phyloP scores from a whole-genome alignment of 73 alveolate genomes.

The Paramecium caudatum region DNA sequence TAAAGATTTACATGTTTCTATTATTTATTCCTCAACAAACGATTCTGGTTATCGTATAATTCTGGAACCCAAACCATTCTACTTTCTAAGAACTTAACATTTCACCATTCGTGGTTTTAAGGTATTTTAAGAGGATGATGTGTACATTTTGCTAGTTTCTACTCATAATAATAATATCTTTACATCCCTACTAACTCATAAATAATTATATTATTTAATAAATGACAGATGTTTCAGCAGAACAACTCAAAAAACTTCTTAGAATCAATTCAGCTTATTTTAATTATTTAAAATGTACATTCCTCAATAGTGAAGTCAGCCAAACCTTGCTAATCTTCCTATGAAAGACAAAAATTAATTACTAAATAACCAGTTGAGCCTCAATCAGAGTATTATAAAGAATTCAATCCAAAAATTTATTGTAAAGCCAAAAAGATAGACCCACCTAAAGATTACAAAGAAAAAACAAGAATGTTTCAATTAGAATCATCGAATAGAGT shows the following conservation, averaged over 20 bases:
- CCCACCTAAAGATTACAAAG: slow-evolving; percentile 14
- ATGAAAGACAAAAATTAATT: too few species aligned
- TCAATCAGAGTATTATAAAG: background rate
- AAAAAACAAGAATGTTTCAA: background rate
- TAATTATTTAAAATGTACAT: too few species aligned
- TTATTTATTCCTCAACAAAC: slow-evolving; percentile 28
- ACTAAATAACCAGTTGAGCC: too few species aligned
- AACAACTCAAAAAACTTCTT: too few species aligned
- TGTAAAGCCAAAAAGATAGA: slow-evolving; percentile 12
- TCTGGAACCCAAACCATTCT: slow-evolving; percentile 55
- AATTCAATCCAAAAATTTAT: background rate
- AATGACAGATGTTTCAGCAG: too few species aligned
- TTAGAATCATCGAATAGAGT: background rate
- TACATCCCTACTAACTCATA: slow-evolving; percentile 38
- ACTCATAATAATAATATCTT: background rate
- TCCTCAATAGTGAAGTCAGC: too few species aligned
- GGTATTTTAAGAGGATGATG: background rate
- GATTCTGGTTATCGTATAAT: slow-evolving; percentile 18
- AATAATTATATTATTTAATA: too few species aligned
- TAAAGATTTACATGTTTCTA: slow-evolving; percentile 35
- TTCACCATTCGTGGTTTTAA: slow-evolving; percentile 61
- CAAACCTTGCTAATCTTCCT: too few species aligned
- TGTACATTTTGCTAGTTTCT: slow-evolving; percentile 3
- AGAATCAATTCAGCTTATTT: too few species aligned
- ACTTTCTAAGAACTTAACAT: slow-evolving; percentile 4